Conservation (phyloP, 2,329 filamentous ascomycete genomes). For the Zymoseptoria brevis region DNA sequence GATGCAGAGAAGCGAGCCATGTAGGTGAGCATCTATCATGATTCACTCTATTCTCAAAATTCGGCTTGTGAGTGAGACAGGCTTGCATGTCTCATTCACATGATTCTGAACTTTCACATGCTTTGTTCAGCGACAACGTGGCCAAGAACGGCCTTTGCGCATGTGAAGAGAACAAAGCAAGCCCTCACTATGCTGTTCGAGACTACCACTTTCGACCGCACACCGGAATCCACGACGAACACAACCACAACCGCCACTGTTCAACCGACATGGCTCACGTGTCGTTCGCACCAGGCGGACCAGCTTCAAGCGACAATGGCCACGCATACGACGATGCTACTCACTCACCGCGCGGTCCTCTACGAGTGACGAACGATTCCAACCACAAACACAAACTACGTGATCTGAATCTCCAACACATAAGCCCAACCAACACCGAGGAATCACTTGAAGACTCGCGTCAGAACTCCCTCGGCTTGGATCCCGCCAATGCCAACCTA, state of each 20-base stretch:
- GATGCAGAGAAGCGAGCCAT: background rate
- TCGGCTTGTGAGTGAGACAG: background rate
- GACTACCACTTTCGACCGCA: background rate
- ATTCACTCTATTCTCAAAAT: background rate
- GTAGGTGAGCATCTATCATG: background rate
- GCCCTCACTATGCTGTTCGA: background rate
- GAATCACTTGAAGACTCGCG: background rate
- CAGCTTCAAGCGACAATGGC: background rate
- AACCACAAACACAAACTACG: background rate
- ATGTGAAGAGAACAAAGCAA: background rate
- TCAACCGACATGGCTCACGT: background rate
- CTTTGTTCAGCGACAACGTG: background rate
- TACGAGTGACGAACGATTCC: background rate
- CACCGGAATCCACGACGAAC: background rate
- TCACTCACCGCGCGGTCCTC: background rate
- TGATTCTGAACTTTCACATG: background rate
- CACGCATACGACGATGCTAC: background rate
- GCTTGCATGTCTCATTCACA: background rate
- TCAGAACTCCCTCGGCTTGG: background rate
- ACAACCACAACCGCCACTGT: background rate
- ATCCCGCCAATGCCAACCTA: background rate
- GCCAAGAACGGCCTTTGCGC: background rate
- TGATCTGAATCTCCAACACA: background rate
- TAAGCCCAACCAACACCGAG: background rate
- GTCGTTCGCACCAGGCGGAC: background rate